Base-by-base conservation (phyloP, 192 early-diverging fungal species). In the Podochytrium sp. region DNA sequence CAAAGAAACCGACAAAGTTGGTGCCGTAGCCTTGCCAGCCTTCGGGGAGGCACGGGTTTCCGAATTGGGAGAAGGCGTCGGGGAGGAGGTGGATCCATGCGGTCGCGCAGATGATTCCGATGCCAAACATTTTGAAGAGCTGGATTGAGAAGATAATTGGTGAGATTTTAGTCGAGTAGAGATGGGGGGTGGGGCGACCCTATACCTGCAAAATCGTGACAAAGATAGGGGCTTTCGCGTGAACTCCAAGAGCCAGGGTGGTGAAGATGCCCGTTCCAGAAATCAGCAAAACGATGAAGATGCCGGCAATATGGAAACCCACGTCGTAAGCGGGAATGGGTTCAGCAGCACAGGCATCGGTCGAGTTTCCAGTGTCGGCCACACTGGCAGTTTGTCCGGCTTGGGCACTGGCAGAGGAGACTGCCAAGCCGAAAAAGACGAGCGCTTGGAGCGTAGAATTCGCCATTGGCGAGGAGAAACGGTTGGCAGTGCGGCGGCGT, bases 51-150 rank as follows among this genome's bases (percentile, higher is more conserved):
- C 71, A 73, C 3, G 71, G 71, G 50, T 32, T 73, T 4, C 43
- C 63, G 34, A 73, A 73, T 14, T 32, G 39, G 4, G 5, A 12
- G 32, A 71, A 73, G 20, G 71, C 71, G 20, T 73, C 71, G 10
- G 71, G 71, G 3, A 84, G 65, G 58, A 86, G 61, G 72, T 84
- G 83, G 47, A 86, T 74, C 51, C 65, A 79, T 20, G 82, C 82
- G 1, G 81, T 83, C 35, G 74, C 75, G 2, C 59, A 25, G 47
- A 86, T 83, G 53, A 83, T 77, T 18, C 85, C 85, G 33, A 62
- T 62, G 37, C 85, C 83, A 78, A 86, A 86, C 6, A 86, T 42
- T 71, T 86, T 86, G 37, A 80, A 41, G 37, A 40, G 37, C 58
- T 80, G 69, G 10, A 57, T 14, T 7, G 20, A 33, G 37, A 61